Evolutionary conservation across 768 basidiomycete genomes (phyloP).

Genomic region (Phanerodontia chrysosporium): DNA sequence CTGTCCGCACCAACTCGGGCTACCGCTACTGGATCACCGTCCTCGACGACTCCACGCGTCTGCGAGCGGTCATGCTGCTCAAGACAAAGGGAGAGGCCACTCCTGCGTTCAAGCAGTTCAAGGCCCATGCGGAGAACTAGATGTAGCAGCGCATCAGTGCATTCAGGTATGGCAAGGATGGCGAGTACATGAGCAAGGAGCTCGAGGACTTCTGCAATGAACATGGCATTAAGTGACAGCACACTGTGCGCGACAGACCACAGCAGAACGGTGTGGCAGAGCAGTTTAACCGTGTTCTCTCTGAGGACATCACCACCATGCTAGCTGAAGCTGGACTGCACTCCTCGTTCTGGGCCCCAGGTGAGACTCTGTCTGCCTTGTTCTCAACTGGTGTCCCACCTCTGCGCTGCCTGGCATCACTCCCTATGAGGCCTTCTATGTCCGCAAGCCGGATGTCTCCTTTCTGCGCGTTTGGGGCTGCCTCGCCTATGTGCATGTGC

Average conservation of each 20-base stretch:
- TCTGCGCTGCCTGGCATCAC: conserved; percentile 18
- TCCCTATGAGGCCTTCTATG: conserved; percentile 21
- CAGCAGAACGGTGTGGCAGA: conserved; percentile 45
- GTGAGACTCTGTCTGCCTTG: conserved; percentile 16
- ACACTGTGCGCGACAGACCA: conserved; percentile 21
- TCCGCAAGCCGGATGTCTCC: conserved; percentile 7
- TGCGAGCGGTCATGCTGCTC: conserved; percentile 6
- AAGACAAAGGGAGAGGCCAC: conserved; percentile 22
- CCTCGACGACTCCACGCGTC: not conserved
- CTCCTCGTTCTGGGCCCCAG: conserved; percentile 5
- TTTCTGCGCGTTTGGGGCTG: conserved; percentile 23
- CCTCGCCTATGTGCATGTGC: conserved; percentile 18
- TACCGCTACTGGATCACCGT: conserved; percentile 1
- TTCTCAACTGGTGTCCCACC: conserved; percentile 22
- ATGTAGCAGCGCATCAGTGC: conserved; percentile 12
- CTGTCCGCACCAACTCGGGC: conserved; percentile 5
- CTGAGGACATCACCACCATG: conserved; percentile 29
- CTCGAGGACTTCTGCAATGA: conserved; percentile 13
- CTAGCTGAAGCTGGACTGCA: conserved; percentile 20
- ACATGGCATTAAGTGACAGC: conserved; percentile 20
- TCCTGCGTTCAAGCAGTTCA: conserved; percentile 24
- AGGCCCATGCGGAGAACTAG: conserved; percentile 28
- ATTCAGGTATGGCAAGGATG: conserved; percentile 22
- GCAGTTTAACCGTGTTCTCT: conserved; percentile 32
- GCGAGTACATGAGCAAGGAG: conserved; percentile 21